phyloP scores from a whole-genome alignment of 305 asterid species.

The Petunia hybrid region DNA sequence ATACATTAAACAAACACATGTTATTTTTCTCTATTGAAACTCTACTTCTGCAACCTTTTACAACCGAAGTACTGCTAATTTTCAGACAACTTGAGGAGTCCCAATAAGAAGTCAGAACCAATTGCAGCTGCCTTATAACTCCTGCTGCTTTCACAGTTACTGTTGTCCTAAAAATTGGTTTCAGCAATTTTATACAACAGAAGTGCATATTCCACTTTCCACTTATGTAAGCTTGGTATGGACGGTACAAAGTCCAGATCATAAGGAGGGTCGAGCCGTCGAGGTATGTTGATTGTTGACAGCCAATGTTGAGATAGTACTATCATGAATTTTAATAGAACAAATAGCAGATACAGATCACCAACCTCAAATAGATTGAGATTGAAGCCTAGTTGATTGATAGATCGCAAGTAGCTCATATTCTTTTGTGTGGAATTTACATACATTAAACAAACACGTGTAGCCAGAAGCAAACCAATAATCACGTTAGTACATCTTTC shows the following conservation, averaged over 20 bases:
- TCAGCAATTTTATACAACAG: background rate
- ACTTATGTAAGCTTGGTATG: background rate
- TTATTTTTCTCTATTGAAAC: background rate
- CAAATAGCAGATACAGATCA: background rate
- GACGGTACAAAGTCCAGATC: background rate
- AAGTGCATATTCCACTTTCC: background rate
- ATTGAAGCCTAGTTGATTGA: background rate
- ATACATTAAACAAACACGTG: slow-evolving; percentile 1
- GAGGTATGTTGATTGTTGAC: background rate
- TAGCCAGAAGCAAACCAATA: background rate
- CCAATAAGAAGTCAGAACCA: slow-evolving; percentile 1
- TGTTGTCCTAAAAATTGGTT: background rate
- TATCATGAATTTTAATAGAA: background rate
- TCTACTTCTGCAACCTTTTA: slow-evolving; percentile 5
- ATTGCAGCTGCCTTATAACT: background rate
- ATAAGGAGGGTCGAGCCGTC: background rate
- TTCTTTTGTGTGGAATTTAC: background rate
- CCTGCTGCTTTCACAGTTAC: background rate
- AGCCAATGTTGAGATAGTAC: background rate
- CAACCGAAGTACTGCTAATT: slow-evolving; percentile 14
- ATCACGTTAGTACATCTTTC: background rate
- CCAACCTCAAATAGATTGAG: background rate
- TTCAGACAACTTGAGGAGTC: background rate
- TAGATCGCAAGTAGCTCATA: background rate
- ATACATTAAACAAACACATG: slow-evolving; percentile 7